Conservation (phyloP, 2,329 filamentous ascomycete species). For the Nemania sp. region DNA sequence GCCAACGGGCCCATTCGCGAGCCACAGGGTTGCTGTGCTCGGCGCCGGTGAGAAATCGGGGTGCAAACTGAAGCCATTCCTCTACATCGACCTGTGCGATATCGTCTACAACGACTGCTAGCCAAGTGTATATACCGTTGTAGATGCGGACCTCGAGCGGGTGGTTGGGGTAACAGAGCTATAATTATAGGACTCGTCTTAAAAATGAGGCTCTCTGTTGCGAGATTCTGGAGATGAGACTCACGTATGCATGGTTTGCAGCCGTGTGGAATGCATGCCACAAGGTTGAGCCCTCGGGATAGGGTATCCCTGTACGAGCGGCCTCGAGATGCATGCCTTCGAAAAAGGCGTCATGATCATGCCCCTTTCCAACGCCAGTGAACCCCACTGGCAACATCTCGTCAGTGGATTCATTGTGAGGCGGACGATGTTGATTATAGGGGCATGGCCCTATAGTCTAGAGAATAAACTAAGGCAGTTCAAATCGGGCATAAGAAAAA, state of each 20-base stretch:
- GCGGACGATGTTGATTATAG: no score
- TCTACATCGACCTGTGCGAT: slow-evolving; percentile 19
- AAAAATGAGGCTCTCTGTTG: background rate
- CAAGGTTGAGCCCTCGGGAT: slow-evolving; percentile 10
- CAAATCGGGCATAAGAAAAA: background rate
- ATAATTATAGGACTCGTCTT: background rate
- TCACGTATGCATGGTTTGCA: slow-evolving; percentile 8
- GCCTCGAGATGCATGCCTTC: slow-evolving; percentile 13
- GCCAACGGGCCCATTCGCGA: slow-evolving; percentile 27
- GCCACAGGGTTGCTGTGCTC: slow-evolving; percentile 29
- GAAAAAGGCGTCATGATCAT: background rate
- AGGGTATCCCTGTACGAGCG: slow-evolving; percentile 10
- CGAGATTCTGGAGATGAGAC: background rate
- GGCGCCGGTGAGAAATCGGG: slow-evolving; percentile 28
- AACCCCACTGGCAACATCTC: slow-evolving; percentile 10
- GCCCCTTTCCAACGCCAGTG: background rate
- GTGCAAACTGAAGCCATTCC: slow-evolving; percentile 33
- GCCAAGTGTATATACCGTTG: slow-evolving; percentile 41
- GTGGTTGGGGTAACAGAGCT: slow-evolving; percentile 18
- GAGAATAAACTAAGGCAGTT: no score
- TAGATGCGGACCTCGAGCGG: slow-evolving; percentile 37
- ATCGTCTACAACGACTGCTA: slow-evolving; percentile 40
- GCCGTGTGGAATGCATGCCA: slow-evolving; percentile 8
- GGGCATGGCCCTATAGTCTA: no score
- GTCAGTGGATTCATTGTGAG: no score